Evolutionary conservation across 192 early-diverging fungal genomes (phyloP).

Genomic region (Gamsiella multidivaricata): DNA sequence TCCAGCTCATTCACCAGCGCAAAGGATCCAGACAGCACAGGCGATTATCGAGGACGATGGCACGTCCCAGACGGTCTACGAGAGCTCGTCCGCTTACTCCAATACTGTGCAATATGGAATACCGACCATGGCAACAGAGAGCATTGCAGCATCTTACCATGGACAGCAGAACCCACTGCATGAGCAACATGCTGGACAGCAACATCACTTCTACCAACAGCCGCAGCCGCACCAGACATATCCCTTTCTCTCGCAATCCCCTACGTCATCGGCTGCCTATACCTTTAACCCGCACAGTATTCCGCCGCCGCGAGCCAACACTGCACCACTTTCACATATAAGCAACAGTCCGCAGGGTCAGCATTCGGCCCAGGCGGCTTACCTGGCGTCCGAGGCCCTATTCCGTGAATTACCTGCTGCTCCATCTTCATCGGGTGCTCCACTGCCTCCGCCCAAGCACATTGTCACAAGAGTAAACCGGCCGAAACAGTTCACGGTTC

Average conservation of each 20-base stretch:
- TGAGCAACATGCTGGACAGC: background rate
- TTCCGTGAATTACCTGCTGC: slow-evolving; percentile 19
- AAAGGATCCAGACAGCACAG: slow-evolving; percentile 12
- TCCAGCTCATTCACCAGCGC: background rate
- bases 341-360: background rate
- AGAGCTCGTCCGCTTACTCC: background rate
- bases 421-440: background rate
- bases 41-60: background rate
- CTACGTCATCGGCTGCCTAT: background rate
- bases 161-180: too few relatives aligned
- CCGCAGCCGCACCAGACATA: too few relatives aligned
- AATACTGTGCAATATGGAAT: background rate
- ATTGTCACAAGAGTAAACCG: slow-evolving; percentile 29
- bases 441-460: slow-evolving; percentile 41
- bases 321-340: slow-evolving; percentile 1
- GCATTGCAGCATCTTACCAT: background rate
- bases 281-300: background rate
- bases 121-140: background rate
- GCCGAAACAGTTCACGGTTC: slow-evolving; percentile 36
- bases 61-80: background rate
- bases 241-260: background rate
- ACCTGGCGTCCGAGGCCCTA: slow-evolving; percentile 2
- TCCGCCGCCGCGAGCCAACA: slow-evolving; percentile 18
- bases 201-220: too few relatives aligned
- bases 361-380: slow-evolving; percentile 3